Percentiles rank a stretch among this genome's conserved stretches.
Conservation (phyloP, 306 rosid species). For the Vicia villosa region DNA sequence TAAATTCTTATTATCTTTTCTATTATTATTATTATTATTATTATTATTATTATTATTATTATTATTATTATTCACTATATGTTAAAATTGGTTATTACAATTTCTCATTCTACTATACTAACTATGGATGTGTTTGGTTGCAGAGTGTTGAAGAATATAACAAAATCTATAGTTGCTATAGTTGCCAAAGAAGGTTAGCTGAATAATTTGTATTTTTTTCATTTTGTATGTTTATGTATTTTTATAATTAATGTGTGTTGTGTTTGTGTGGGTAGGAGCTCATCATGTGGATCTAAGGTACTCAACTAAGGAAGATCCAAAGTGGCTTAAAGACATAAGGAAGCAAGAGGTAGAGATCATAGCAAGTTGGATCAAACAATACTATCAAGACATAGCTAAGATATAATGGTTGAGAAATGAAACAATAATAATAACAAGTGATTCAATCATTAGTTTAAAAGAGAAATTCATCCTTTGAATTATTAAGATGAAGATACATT, state of each 20-base stretch:
- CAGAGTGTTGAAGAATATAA: conserved; percentile 79
- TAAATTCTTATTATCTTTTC: conserved; percentile 38
- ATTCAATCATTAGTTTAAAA: too few relatives aligned
- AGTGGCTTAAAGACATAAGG: conserved; percentile 78
- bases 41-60: conserved; percentile 4
- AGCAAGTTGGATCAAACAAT: conserved; percentile 60
- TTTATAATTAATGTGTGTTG: neutral
- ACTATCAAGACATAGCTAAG: conserved; percentile 49
- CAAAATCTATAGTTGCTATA: conserved; percentile 61
- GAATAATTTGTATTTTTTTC: neutral
- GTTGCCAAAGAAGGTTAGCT: conserved; percentile 73
- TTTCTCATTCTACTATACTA: neutral
- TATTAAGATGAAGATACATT: too few relatives aligned
- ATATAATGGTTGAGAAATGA: too few relatives aligned
- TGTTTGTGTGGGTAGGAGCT: conserved; percentile 61
- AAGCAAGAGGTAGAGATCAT: conserved; percentile 60
- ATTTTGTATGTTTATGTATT: neutral
- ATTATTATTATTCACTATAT: neutral
- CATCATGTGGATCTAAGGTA: conserved; percentile 87
- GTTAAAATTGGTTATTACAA: neutral
- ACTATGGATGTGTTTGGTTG: conserved; percentile 8
- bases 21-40: too few relatives aligned
- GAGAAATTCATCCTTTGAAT: too few relatives aligned
- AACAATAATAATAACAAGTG: too few relatives aligned
- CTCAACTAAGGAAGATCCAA: conserved; percentile 66